These are phyloP conservation scores for Cymbopogon flexuosus DNA, from an alignment of 202 grass and related monocot species.

Conservation along the genomic window DNA sequence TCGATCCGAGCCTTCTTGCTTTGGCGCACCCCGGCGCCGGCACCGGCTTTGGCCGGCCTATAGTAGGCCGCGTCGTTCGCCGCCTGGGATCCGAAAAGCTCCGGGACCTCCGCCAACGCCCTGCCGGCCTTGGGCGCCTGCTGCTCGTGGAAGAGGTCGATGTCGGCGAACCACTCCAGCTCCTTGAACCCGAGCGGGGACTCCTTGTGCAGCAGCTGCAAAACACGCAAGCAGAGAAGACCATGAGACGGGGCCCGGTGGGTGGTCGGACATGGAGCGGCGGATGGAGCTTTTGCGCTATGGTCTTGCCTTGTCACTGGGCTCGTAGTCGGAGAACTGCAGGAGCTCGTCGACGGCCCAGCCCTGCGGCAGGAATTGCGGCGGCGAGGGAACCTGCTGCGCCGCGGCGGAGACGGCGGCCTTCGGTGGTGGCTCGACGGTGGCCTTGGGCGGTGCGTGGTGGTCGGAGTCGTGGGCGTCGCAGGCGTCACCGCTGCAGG, in stretches of 20 bases:
- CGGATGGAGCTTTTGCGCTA: neutral
- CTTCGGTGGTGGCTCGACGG: conserved; percentile 12
- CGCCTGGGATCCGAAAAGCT: conserved; percentile 46
- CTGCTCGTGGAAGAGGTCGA: conserved; percentile 51
- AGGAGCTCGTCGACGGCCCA: conserved; percentile 88
- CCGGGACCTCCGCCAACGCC: conserved; percentile 51
- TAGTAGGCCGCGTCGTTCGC: conserved; percentile 28
- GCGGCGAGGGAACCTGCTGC: conserved; percentile 40
- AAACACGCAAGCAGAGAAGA: neutral
- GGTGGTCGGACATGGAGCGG: neutral
- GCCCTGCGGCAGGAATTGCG: conserved; percentile 50
- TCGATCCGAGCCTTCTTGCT: conserved; percentile 70
- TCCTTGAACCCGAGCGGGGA: conserved; percentile 59
- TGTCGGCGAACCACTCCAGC: conserved; percentile 82
- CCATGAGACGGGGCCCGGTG: neutral
- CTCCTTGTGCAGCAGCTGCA: conserved; percentile 56
- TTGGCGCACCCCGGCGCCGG: conserved; percentile 36
- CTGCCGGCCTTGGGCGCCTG: conserved; percentile 42
- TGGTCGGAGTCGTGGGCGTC: conserved; percentile 33
- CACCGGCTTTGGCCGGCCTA: conserved; percentile 28
- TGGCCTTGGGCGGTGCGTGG: conserved; percentile 38
- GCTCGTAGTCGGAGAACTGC: conserved; percentile 73
- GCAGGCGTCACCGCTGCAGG: conserved; percentile 28
- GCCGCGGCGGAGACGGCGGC: neutral
- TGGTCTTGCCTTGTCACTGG: conserved; percentile 53